Evolutionary conservation across 2,329 filamentous ascomycete species (phyloP), one percentile per base, ranked within the genome.

Genomic region (Fusarium mangiferae): DNA sequence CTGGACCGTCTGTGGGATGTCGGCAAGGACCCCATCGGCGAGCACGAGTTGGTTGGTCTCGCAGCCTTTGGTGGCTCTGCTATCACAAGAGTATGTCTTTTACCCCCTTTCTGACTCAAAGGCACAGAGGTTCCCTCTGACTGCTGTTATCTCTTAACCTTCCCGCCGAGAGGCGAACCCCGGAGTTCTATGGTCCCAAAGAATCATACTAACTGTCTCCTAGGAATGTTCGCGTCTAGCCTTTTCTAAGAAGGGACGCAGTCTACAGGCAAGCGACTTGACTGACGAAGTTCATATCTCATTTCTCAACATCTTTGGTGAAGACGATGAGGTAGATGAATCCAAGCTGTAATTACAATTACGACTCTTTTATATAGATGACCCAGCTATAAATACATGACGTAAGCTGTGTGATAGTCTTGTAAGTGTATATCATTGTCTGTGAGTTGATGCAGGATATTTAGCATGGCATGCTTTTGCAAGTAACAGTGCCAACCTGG

Each of bases 211-310:
- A 36, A 80, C 45, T 10, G 3, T 20, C 17, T 22, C 12, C 48
- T 65, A 90, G 89, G 90, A 98, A 81, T 98, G 93, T 80, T 98
- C 96, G 26, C 89, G 94, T 56, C 85, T 95, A 67, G 96, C 96
- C 1, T 99, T 97, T 83, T 87, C 90, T 77, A 93, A 95, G 82
- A 94, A 92, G 79, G 96, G 96, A 2, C 89, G 96, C 73, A 94
- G 93, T 80, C 84, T 99, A 80, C 96, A 98, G 85, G 96, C 96
- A 2, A 95, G 93, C 75, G 96, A 98, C 83, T 84, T 99, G 80
- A 98, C 96, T 0, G 94, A 96, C 24, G 93, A 98, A 83, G 93
- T 99, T 15, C 92, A 97, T 78, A 86, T 86, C 39, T 93, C 95
- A 2, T 98, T 98, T 82, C 82, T 93, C 78, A 90, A 91, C 68